Conservation (phyloP, 768 basidiomycete species). For the Kwoniella shandongensis region DNA sequence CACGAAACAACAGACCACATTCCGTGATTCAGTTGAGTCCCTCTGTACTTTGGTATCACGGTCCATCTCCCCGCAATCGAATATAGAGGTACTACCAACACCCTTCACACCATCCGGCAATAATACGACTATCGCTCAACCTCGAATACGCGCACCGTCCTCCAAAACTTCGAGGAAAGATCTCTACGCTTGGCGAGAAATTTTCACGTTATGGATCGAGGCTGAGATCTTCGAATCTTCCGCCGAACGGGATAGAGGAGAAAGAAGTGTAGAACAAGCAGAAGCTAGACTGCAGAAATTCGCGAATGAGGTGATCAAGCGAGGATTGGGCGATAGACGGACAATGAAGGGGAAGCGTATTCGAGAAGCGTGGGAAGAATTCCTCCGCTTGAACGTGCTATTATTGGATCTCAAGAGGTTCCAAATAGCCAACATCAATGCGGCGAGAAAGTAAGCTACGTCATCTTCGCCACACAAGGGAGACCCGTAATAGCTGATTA, state of each 20-base stretch:
- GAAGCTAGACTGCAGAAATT: slow-evolving; percentile 68
- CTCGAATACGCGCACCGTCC: background rate
- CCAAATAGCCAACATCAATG: slow-evolving; percentile 79
- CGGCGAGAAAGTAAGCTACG: slow-evolving; percentile 69
- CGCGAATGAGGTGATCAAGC: slow-evolving; percentile 61
- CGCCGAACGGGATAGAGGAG: slow-evolving; percentile 66
- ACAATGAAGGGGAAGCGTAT: slow-evolving; percentile 64
- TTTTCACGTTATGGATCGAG: slow-evolving; percentile 84
- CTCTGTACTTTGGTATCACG: slow-evolving; percentile 56
- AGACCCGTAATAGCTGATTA: too few species aligned
- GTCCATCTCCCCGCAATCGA: slow-evolving; percentile 38
- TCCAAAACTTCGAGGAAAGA: slow-evolving; percentile 58
- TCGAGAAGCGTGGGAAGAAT: slow-evolving; percentile 64
- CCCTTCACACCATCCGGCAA: slow-evolving; percentile 18
- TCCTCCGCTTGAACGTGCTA: slow-evolving; percentile 72
- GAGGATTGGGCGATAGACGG: slow-evolving; percentile 61
- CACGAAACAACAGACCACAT: slow-evolving; percentile 59
- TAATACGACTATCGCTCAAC: slow-evolving; percentile 44
- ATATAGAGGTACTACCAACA: slow-evolving; percentile 18
- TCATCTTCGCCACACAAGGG: too few species aligned
- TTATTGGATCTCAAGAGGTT: slow-evolving; percentile 85
- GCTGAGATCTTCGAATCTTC: slow-evolving; percentile 78
- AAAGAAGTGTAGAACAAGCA: slow-evolving; percentile 67
- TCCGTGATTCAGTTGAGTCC: slow-evolving; percentile 57
- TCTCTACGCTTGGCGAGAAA: slow-evolving; percentile 82